Percentiles rank a stretch among this genome's conserved stretches.
phyloP scores from a whole-genome alignment of 2,329 filamentous ascomycete genomes.

The Trichoderma gracile region DNA sequence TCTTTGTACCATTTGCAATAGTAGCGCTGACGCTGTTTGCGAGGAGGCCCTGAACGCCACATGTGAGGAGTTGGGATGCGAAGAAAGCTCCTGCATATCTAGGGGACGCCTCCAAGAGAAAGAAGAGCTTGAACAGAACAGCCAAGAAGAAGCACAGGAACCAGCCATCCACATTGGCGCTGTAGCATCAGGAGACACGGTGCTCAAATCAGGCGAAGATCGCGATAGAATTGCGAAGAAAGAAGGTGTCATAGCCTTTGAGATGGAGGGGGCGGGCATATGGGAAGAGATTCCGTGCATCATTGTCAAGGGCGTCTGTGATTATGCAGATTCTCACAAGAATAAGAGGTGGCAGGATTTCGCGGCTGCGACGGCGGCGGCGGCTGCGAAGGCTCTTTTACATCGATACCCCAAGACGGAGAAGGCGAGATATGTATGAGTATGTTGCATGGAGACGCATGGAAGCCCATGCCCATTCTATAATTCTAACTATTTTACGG shows the following conservation, averaged over 20 bases:
- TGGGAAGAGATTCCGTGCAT: conserved; percentile 39
- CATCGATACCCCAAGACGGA: conserved; percentile 19
- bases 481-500: no score
- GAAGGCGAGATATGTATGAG: background rate
- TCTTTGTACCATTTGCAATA: conserved; percentile 22
- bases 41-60: conserved; percentile 13
- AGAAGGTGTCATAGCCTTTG: conserved; percentile 36
- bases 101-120: conserved; percentile 34
- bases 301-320: conserved; percentile 42
- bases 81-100: conserved; percentile 33
- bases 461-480: background rate
- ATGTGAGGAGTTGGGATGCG: conserved; percentile 27
- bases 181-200: conserved; percentile 43
- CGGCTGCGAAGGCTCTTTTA: conserved; percentile 25
- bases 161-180: conserved; percentile 39
- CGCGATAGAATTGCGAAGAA: conserved; percentile 39
- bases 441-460: background rate
- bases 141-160: conserved; percentile 18
- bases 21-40: conserved; percentile 19
- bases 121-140: background rate
- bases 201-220: conserved; percentile 41
- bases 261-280: conserved; percentile 40
- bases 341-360: conserved; percentile 41
- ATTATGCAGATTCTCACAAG: conserved; percentile 46
- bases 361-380: conserved; percentile 41